A percentile compares a stretch with the other conserved stretches of the same genome.
phyloP scores from a whole-genome alignment of 441 rosid species.

The Euphorbia celastroides region DNA sequence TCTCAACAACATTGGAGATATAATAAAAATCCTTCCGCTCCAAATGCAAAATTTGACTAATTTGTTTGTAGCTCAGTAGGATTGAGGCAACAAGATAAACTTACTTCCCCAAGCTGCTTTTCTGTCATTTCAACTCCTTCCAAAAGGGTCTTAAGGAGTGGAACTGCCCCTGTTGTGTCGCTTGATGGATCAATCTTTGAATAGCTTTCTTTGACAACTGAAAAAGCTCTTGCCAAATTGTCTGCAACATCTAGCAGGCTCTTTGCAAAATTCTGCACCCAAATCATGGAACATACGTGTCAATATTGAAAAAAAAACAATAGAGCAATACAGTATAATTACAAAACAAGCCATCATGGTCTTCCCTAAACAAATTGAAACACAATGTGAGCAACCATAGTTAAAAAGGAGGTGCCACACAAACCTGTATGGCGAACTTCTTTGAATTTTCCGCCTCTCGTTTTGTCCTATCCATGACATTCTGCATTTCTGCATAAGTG shows the following conservation, averaged over 20 bases:
- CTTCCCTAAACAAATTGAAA: not conserved
- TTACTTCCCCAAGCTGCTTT: constrained; percentile 83
- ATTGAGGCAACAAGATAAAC: not conserved
- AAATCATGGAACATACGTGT: constrained; percentile 6
- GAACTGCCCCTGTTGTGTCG: constrained; percentile 57
- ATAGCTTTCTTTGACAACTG: constrained; percentile 74
- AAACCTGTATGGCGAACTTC: constrained; percentile 88
- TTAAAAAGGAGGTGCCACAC: not conserved
- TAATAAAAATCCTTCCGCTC: not conserved
- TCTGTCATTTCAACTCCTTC: constrained; percentile 99
- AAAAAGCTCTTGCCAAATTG: constrained; percentile 86
- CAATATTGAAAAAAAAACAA: constrained; percentile 1
- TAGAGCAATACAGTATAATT: not conserved
- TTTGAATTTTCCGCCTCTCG: constrained; percentile 86
- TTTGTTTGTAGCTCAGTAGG: not conserved
- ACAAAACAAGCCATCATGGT: not conserved
- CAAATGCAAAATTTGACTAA: constrained; percentile 5
- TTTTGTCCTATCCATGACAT: constrained; percentile 72
- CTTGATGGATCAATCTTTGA: constrained; percentile 59
- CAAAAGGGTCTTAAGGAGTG: constrained; percentile 68
- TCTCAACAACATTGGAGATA: constrained; percentile 6
- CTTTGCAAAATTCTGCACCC: constrained; percentile 74
- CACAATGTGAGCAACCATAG: constrained; percentile 3
- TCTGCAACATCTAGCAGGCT: constrained; percentile 87
- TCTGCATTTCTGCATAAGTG: constrained; percentile 82